Conservation (phyloP, 768 basidiomycete genomes). For the Suillus tomentosus region DNA sequence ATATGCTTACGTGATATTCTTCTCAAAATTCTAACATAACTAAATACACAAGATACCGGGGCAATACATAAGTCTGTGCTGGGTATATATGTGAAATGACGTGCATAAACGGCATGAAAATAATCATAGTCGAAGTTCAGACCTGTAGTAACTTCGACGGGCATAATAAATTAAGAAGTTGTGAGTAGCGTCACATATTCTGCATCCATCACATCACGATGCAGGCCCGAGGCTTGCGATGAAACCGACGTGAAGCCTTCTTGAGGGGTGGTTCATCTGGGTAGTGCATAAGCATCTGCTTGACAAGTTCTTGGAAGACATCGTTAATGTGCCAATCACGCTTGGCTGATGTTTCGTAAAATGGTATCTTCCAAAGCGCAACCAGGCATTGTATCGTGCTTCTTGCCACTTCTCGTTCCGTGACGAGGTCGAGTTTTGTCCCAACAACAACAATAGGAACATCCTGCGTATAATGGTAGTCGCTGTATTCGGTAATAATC, state of each 20-base stretch:
- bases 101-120: not conserved
- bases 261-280: constrained; percentile 45
- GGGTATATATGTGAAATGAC: constrained; percentile 5
- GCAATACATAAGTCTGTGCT: constrained; percentile 6
- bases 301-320: constrained; percentile 75
- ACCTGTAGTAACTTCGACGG: not conserved
- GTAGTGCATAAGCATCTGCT: constrained; percentile 71
- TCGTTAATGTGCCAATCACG: constrained; percentile 78
- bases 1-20: constrained; percentile 4
- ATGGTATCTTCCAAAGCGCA: constrained; percentile 67
- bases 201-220: constrained; percentile 35
- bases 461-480: constrained; percentile 36
- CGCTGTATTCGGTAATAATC: not conserved
- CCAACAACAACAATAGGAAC: constrained; percentile 87
- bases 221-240: constrained; percentile 29
- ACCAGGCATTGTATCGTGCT: constrained; percentile 65
- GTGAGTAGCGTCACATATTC: not conserved
- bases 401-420: constrained; percentile 77
- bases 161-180: not conserved
- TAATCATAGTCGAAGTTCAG: not conserved
- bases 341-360: constrained; percentile 90
- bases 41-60: not conserved
- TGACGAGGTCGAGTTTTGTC: constrained; percentile 79
- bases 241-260: constrained; percentile 31
- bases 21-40: not conserved